Percentiles rank a stretch among this genome's conserved stretches.
phyloP scores from a whole-genome alignment of 805 yeast species.

The Candida awuae region DNA sequence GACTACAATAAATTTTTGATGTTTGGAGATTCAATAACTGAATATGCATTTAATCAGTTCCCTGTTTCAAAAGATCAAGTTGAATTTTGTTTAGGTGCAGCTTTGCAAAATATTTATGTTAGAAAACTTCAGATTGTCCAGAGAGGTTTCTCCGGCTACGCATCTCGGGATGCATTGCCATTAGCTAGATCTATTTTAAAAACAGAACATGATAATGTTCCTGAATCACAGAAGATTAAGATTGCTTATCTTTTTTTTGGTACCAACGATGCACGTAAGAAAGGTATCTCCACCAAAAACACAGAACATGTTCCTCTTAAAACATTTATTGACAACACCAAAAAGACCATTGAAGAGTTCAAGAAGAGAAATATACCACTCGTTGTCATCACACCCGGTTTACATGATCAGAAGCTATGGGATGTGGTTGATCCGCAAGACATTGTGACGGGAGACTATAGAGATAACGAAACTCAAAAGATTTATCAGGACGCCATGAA shows the following conservation, averaged over 20 bases:
- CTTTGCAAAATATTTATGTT: conserved; percentile 34
- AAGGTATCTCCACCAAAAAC: conserved; percentile 32
- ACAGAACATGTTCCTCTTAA: conserved; percentile 39
- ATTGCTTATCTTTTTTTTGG: conserved; percentile 64
- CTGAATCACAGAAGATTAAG: conserved; percentile 28
- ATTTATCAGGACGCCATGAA: conserved; percentile 45
- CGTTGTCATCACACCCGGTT: conserved; percentile 56
- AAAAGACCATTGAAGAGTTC: conserved; percentile 34
- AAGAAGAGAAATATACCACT: conserved; percentile 38
- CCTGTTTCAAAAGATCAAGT: conserved; percentile 8
- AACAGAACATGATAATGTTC: conserved; percentile 33
- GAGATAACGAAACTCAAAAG: conserved; percentile 39
- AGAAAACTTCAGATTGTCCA: conserved; percentile 61
- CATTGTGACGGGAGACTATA: conserved; percentile 32
- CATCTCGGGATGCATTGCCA: conserved; percentile 48
- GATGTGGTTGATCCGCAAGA: conserved; percentile 28
- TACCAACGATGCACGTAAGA: conserved; percentile 54
- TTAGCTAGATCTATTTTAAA: conserved; percentile 45
- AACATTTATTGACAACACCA: conserved; percentile 42
- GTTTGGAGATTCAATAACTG: conserved; percentile 33
- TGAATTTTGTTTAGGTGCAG: conserved; percentile 28
- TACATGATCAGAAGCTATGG: conserved; percentile 42
- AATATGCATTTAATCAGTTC: conserved; percentile 22
- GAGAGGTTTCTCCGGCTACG: conserved; percentile 77
- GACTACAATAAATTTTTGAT: conserved; percentile 23